phyloP scores from a whole-genome alignment of 768 basidiomycete genomes.

The Trametes maxima region DNA sequence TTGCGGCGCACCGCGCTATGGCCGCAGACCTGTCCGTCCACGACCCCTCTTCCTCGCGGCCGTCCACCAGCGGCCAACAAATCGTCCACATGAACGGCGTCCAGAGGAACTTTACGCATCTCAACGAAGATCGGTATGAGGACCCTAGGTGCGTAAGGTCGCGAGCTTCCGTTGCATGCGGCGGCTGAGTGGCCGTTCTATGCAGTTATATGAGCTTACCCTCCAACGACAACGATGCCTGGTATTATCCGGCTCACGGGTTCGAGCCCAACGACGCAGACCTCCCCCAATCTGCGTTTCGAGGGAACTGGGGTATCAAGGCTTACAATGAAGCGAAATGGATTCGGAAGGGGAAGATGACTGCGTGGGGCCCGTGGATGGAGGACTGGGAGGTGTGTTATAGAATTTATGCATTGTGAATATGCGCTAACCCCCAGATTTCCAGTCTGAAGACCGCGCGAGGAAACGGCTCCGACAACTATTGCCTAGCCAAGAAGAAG shows the following conservation, averaged over 20 bases:
- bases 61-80: slow-evolving; percentile 26
- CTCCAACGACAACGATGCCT: slow-evolving; percentile 70
- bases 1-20: not conserved
- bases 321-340: slow-evolving; percentile 74
- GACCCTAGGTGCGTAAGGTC: slow-evolving; percentile 27
- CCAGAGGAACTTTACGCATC: slow-evolving; percentile 17
- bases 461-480: slow-evolving; percentile 76
- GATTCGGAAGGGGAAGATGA: slow-evolving; percentile 81
- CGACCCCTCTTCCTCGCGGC: slow-evolving; percentile 25
- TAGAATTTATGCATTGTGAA: not conserved
- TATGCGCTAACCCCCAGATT: not conserved
- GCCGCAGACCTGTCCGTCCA: slow-evolving; percentile 13
- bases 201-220: slow-evolving; percentile 33
- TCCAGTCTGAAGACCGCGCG: slow-evolving; percentile 79
- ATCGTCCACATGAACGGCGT: slow-evolving; percentile 20
- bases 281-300: slow-evolving; percentile 41
- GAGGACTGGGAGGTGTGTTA: slow-evolving; percentile 82
- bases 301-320: slow-evolving; percentile 88
- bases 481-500: slow-evolving; percentile 59
- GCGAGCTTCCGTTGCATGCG: not conserved
- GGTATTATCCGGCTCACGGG: slow-evolving; percentile 85
- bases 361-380: slow-evolving; percentile 80
- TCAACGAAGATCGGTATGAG: slow-evolving; percentile 30
- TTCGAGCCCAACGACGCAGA: slow-evolving; percentile 64
- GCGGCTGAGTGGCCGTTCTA: not conserved